phyloP scores from a whole-genome alignment of 2,329 filamentous ascomycete genomes.

The Rutstroemia sp. region DNA sequence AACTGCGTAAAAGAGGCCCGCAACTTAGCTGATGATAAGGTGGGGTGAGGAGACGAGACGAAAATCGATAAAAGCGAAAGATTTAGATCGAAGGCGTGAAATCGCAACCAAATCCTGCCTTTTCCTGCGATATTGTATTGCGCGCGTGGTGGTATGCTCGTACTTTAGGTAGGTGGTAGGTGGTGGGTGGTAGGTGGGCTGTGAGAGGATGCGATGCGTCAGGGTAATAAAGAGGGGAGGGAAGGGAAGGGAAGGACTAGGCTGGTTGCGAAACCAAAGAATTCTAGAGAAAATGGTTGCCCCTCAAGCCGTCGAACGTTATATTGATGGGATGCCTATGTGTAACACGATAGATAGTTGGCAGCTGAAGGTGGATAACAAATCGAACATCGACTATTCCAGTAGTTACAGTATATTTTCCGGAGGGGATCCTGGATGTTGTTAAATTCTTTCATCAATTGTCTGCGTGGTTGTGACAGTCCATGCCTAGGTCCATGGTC shows the following conservation, averaged over 20 bases:
- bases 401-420: not conserved
- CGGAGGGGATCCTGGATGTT: not conserved
- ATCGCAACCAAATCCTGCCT: too few species aligned
- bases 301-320: not conserved
- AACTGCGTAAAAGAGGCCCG: not conserved
- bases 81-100: too few species aligned
- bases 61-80: too few species aligned
- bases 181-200: not conserved
- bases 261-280: not conserved
- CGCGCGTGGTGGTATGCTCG: too few species aligned
- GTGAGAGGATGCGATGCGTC: not conserved
- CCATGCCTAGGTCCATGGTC: not conserved
- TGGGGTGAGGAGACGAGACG: not conserved
- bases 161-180: not conserved
- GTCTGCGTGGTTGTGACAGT: not conserved
- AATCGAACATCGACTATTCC: not conserved
- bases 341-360: not conserved
- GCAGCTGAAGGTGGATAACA: too few species aligned
- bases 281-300: not conserved
- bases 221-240: not conserved
- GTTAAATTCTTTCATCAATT: not conserved
- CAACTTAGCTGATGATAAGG: not conserved
- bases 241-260: not conserved
- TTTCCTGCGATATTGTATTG: too few species aligned
- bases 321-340: too few species aligned